Evolutionary conservation across 176 grass and related monocot species (phyloP).

Genomic region (Zea luxurians): DNA sequence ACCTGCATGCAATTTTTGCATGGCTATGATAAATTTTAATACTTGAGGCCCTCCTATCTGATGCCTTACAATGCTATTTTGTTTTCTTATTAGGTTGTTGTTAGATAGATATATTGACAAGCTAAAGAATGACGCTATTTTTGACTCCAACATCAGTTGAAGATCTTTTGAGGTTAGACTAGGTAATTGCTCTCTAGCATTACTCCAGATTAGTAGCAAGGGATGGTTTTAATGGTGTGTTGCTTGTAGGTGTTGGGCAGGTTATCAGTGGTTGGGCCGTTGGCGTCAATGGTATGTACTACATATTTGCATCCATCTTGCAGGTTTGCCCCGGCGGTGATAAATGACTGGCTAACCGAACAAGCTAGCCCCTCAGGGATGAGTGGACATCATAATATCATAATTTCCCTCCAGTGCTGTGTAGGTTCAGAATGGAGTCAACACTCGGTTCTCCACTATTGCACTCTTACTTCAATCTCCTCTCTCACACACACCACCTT

Average conservation of each 20-base stretch:
- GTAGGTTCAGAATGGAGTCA: too few species aligned
- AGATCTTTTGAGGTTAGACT: conserved; percentile 79
- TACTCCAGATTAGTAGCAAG: neutral
- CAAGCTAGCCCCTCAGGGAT: too few species aligned
- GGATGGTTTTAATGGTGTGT: conserved; percentile 16
- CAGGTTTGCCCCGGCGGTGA: too few species aligned
- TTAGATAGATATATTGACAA: conserved; percentile 75
- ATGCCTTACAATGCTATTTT: neutral
- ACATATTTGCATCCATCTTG: too few species aligned
- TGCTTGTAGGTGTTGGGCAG: conserved; percentile 68
- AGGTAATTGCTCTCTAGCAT: conserved; percentile 46
- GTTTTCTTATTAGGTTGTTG: conserved; percentile 57
- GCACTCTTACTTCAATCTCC: too few species aligned
- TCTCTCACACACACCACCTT: too few species aligned
- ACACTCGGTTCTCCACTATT: too few species aligned
- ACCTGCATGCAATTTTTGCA: neutral
- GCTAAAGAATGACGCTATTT: conserved; percentile 81
- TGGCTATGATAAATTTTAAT: neutral
- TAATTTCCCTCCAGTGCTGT: too few species aligned
- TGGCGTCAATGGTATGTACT: conserved; percentile 46
- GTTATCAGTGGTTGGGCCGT: conserved; percentile 66
- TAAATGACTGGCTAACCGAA: too few species aligned
- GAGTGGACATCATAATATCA: too few species aligned
- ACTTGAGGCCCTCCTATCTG: neutral
- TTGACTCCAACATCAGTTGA: conserved; percentile 71